Percentiles rank a stretch among this genome's conserved stretches.
Conservation (phyloP, 257 asterid genomes). For the Petrea volubilis region DNA sequence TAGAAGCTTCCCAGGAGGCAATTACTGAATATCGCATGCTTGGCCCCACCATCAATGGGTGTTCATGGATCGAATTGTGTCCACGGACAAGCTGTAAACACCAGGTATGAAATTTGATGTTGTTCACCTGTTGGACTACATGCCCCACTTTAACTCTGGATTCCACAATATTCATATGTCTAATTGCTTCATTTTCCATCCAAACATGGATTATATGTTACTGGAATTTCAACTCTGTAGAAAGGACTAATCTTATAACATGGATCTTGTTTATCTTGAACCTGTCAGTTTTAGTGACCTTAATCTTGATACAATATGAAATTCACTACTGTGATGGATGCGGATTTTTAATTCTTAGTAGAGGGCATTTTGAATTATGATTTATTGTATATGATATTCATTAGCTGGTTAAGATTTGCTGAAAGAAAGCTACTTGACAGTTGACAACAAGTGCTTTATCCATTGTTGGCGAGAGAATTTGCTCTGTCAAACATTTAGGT, state of each 20-base stretch:
- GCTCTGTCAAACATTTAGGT: no score
- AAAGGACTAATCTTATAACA: not conserved
- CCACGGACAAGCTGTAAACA: constrained; percentile 86
- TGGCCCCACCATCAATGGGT: constrained; percentile 41
- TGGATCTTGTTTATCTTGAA: not conserved
- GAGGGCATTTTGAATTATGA: not conserved
- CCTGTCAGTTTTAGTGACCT: not conserved
- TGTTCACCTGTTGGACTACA: constrained; percentile 6
- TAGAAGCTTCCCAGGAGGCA: constrained; percentile 88
- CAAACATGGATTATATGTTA: not conserved
- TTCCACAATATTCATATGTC: not conserved
- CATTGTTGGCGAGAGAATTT: not conserved
- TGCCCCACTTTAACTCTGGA: not conserved
- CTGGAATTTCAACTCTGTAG: not conserved
- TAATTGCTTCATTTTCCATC: not conserved
- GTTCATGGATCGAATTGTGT: constrained; percentile 89
- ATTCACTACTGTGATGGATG: not conserved
- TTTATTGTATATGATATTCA: no score
- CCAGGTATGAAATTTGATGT: constrained; percentile 51
- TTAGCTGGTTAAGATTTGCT: not conserved
- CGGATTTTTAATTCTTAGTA: not conserved
- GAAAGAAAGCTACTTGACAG: not conserved
- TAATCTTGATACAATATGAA: not conserved
- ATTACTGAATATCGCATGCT: constrained; percentile 76
- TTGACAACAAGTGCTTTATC: not conserved